Conservation (phyloP, 768 basidiomycete genomes). For the Phlegmacium glaucopus region DNA sequence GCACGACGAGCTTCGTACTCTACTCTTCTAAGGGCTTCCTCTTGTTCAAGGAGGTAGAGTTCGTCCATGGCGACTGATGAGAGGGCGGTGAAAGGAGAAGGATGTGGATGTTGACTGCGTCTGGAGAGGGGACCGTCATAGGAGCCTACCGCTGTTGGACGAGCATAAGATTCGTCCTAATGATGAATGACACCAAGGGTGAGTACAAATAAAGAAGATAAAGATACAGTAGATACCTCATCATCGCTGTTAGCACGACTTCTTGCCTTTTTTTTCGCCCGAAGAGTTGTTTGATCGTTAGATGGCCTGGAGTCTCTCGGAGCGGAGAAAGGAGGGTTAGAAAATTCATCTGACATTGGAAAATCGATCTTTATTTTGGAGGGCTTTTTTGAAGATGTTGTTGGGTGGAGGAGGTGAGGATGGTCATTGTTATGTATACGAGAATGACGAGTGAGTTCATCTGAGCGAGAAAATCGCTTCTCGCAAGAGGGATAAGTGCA, state of each 20-base stretch:
- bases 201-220: not conserved
- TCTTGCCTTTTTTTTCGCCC: slow-evolving; percentile 73
- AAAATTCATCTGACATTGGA: slow-evolving; percentile 14
- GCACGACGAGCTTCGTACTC: slow-evolving; percentile 81
- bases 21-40: slow-evolving; percentile 81
- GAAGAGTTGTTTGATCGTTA: slow-evolving; percentile 20
- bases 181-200: slow-evolving; percentile 5
- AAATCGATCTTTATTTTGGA: slow-evolving; percentile 18
- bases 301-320: not conserved
- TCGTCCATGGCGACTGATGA: slow-evolving; percentile 85
- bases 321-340: slow-evolving; percentile 1
- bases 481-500: slow-evolving; percentile 95
- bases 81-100: slow-evolving; percentile 61
- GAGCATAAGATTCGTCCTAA: slow-evolving; percentile 56
- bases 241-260: slow-evolving; percentile 80
- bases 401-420: slow-evolving; percentile 10
- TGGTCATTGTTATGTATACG: slow-evolving; percentile 83
- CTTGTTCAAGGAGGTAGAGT: slow-evolving; percentile 82
- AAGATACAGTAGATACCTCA: slow-evolving; percentile 54
- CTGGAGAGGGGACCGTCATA: slow-evolving; percentile 40
- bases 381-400: slow-evolving; percentile 15
- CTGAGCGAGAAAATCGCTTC: slow-evolving; percentile 97
- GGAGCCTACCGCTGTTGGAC: slow-evolving; percentile 48
- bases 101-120: slow-evolving; percentile 22
- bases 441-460: slow-evolving; percentile 95